These are phyloP conservation scores for Morella rubra DNA, from an alignment of 306 rosid species.

Conservation along the genomic window DNA sequence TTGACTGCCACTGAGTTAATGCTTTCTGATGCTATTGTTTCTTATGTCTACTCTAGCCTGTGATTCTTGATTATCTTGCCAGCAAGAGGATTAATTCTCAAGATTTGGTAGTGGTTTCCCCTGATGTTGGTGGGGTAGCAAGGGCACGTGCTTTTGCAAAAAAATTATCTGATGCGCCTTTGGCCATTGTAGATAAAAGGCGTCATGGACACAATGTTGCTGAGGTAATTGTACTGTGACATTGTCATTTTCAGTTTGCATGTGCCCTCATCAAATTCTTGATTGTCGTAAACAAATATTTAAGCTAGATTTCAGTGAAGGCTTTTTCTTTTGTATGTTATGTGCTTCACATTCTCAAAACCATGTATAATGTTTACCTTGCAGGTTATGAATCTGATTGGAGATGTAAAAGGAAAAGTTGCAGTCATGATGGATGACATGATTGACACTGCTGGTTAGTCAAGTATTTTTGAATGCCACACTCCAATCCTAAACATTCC, in stretches of 20 bases:
- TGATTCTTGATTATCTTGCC: slow-evolving; percentile 95
- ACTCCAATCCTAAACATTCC: background rate
- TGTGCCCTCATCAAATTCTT: background rate
- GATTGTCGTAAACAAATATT: background rate
- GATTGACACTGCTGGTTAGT: slow-evolving; percentile 99
- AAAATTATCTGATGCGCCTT: slow-evolving; percentile 92
- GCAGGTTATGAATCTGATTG: slow-evolving; percentile 97
- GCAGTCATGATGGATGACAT: slow-evolving; percentile 99
- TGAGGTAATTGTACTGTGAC: slow-evolving; percentile 56
- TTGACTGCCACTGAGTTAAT: slow-evolving; percentile 15
- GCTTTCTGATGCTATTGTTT: slow-evolving; percentile 37
- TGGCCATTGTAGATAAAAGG: slow-evolving; percentile 97
- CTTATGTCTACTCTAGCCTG: slow-evolving; percentile 56
- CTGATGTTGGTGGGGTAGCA: slow-evolving; percentile 99
- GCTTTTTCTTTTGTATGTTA: background rate
- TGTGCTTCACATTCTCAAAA: slow-evolving; percentile 4
- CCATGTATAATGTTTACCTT: slow-evolving; percentile 6
- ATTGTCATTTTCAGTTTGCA: background rate
- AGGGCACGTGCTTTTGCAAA: slow-evolving; percentile 99
- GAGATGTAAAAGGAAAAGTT: slow-evolving; percentile 96
- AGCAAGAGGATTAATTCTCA: slow-evolving; percentile 75
- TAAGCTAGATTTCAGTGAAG: background rate
- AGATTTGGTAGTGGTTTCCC: slow-evolving; percentile 97
- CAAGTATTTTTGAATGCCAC: slow-evolving; percentile 15
- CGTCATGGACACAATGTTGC: slow-evolving; percentile 92